These are phyloP conservation scores for Kalmusia sp. DNA, from an alignment of 2,329 filamentous ascomycete species.

Conservation along the genomic window DNA sequence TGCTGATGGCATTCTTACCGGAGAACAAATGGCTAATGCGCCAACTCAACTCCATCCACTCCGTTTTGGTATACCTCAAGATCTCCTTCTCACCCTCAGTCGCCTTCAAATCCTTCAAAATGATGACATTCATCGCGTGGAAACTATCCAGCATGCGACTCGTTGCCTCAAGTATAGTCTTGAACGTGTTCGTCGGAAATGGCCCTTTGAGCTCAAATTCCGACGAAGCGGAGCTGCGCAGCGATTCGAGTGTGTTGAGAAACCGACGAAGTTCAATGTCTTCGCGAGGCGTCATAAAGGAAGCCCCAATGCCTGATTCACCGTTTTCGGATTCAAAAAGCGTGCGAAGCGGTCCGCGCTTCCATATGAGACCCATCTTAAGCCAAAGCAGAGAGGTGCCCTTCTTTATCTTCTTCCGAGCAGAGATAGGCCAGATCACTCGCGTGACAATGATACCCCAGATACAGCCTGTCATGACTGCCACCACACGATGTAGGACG, in stretches of 20 bases:
- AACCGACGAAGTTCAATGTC: slow-evolving; percentile 88
- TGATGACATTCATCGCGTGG: slow-evolving; percentile 94
- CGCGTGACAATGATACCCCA: slow-evolving; percentile 94
- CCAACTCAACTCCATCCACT: slow-evolving; percentile 81
- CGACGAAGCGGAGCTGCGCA: slow-evolving; percentile 75
- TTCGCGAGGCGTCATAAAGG: slow-evolving; percentile 88
- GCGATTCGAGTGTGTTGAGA: slow-evolving; percentile 72
- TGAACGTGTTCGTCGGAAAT: slow-evolving; percentile 78
- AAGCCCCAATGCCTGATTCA: slow-evolving; percentile 31
- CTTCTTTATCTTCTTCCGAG: slow-evolving; percentile 84
- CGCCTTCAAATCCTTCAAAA: slow-evolving; percentile 77
- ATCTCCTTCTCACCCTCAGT: slow-evolving; percentile 83
- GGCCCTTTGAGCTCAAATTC: slow-evolving; percentile 90
- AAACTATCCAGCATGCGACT: slow-evolving; percentile 90
- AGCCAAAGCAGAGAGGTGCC: slow-evolving; percentile 91
- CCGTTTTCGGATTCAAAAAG: slow-evolving; percentile 56
- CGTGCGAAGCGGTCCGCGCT: slow-evolving; percentile 83
- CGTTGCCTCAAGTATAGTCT: slow-evolving; percentile 78
- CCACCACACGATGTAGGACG: slow-evolving; percentile 82
- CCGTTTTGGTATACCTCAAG: slow-evolving; percentile 77
- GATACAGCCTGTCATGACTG: slow-evolving; percentile 84
- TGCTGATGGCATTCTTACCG: slow-evolving; percentile 49
- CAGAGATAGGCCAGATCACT: slow-evolving; percentile 92
- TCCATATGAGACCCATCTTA: slow-evolving; percentile 96
- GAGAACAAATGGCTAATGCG: slow-evolving; percentile 87